Evolutionary conservation across 257 asterid species (phyloP).

Genomic region (Nyctanthes arbortristis): DNA sequence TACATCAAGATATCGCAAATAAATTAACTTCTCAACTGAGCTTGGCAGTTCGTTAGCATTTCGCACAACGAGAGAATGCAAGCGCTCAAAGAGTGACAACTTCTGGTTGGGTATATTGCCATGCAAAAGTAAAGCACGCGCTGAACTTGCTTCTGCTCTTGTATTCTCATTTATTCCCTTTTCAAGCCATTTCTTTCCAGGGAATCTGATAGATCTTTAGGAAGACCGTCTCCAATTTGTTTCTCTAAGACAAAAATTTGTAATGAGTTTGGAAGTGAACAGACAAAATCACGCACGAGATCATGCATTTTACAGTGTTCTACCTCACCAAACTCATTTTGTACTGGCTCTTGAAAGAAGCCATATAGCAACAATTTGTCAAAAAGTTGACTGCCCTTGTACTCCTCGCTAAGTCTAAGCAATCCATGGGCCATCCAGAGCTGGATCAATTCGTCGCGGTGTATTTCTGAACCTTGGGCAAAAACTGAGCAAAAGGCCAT

Average conservation of each 20-base stretch:
- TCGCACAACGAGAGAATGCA: no score
- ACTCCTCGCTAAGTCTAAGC: slow-evolving; percentile 13
- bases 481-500: slow-evolving; percentile 18
- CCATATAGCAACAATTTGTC: background rate
- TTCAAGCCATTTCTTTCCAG: no score
- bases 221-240: no score
- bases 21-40: slow-evolving; percentile 16
- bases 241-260: no score
- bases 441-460: slow-evolving; percentile 8
- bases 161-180: no score
- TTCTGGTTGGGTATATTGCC: no score
- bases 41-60: background rate
- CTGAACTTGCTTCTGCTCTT: no score
- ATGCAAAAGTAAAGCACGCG: no score
- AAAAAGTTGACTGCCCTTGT: background rate
- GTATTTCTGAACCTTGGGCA: background rate
- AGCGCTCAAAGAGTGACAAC: no score
- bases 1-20: slow-evolving; percentile 14
- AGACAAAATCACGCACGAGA: slow-evolving; percentile 17
- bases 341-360: background rate
- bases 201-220: no score
- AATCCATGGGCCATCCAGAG: slow-evolving; percentile 25
- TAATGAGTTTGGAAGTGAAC: no score
- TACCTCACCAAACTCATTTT: background rate
- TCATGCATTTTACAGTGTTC: slow-evolving; percentile 12